Evolutionary conservation across 371 early-diverging fungal genomes (phyloP).

Genomic region (Dichotomocladium elegans): DNA sequence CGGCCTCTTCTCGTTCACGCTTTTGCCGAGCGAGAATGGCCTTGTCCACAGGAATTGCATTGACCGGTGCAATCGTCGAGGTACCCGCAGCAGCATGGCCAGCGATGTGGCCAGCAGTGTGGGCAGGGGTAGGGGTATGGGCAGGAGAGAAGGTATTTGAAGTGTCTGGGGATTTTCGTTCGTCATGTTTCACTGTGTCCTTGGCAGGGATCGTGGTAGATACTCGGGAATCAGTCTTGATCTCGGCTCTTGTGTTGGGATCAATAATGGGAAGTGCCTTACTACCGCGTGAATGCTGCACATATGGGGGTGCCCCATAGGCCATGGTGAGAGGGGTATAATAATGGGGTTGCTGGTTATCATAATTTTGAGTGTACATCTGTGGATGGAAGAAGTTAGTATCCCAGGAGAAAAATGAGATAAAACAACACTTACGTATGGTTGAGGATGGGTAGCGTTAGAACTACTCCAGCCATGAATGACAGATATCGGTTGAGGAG

Average conservation of each 20-base stretch:
- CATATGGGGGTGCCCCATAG: no score
- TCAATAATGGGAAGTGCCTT: conserved; percentile 70
- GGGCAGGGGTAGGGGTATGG: no score
- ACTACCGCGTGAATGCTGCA: conserved; percentile 39
- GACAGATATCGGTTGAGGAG: no score
- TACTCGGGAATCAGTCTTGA: conserved; percentile 44
- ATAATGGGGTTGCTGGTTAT: conserved; percentile 15
- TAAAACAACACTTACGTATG: background rate
- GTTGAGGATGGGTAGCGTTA: no score
- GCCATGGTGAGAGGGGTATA: conserved; percentile 14
- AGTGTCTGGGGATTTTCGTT: no score
- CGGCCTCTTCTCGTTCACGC: conserved; percentile 37
- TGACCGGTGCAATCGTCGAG: conserved; percentile 29
- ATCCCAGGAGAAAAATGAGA: background rate
- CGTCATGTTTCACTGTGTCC: no score
- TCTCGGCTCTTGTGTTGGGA: conserved; percentile 68
- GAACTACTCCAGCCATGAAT: conserved; percentile 6
- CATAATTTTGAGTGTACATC: conserved; percentile 26
- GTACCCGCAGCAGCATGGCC: no score
- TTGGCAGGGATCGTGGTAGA: conserved; percentile 18
- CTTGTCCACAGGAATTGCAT: conserved; percentile 61
- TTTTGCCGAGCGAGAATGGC: conserved; percentile 39
- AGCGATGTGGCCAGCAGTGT: no score
- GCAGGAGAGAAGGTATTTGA: no score
- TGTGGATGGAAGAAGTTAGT: background rate